Evolutionary conservation across 345 rosid species (phyloP).

Genomic region (Citropsis articulata): DNA sequence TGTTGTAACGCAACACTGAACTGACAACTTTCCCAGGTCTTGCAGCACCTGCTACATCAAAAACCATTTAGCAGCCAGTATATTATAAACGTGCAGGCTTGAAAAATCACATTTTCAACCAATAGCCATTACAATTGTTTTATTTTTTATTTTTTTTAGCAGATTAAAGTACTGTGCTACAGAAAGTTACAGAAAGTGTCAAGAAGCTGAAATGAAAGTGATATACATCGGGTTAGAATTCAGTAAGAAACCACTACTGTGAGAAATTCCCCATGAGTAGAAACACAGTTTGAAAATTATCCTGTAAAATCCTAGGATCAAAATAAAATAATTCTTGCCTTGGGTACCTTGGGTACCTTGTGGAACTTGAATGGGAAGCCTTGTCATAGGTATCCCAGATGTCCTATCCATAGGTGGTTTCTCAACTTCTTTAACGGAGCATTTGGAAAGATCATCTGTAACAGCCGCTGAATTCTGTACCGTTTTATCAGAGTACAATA

Average conservation of each 20-base stretch:
- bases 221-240: no score
- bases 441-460: conserved; percentile 69
- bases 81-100: background rate
- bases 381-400: conserved; percentile 58
- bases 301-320: background rate
- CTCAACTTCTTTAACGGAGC: conserved; percentile 75
- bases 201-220: no score
- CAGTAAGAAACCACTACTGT: background rate
- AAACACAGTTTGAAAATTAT: background rate
- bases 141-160: background rate
- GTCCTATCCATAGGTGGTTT: conserved; percentile 59
- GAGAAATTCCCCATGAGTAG: background rate
- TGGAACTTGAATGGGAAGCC: conserved; percentile 82
- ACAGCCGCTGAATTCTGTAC: conserved; percentile 58
- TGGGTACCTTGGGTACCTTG: conserved; percentile 66
- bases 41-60: conserved; percentile 57
- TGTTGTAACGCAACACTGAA: conserved; percentile 77
- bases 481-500: conserved; percentile 67
- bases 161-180: background rate
- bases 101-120: background rate
- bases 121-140: background rate
- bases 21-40: conserved; percentile 89
- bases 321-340: conserved; percentile 30
- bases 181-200: no score
- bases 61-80: conserved; percentile 1